These are phyloP conservation scores for Ogataea pini DNA, from an alignment of 805 yeast species.

Conservation along the genomic window DNA sequence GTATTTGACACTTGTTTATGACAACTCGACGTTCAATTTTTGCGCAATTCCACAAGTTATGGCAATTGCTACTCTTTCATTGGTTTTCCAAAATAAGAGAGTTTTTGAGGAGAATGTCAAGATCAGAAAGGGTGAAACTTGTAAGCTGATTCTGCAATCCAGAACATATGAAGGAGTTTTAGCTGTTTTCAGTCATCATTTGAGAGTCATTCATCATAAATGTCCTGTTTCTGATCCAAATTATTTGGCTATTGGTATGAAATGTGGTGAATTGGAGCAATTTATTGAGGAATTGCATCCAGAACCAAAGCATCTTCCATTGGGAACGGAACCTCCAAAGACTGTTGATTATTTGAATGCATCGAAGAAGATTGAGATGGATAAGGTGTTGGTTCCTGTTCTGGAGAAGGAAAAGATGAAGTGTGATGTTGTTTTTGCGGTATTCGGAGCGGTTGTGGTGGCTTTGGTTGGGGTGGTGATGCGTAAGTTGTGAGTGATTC, in stretches of 20 bases:
- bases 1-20: constrained; percentile 74
- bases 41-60: constrained; percentile 98
- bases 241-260: constrained; percentile 78
- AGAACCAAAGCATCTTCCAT: constrained; percentile 50
- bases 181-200: constrained; percentile 71
- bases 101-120: constrained; percentile 76
- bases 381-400: constrained; percentile 24
- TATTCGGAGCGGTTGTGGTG: constrained; percentile 25
- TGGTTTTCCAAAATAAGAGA: constrained; percentile 76
- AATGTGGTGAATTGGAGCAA: constrained; percentile 87
- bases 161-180: constrained; percentile 76
- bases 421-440: constrained; percentile 18
- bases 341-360: constrained; percentile 53
- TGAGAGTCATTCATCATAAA: constrained; percentile 75
- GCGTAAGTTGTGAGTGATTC: no score
- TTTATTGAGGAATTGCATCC: constrained; percentile 80
- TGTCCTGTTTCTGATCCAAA: constrained; percentile 82
- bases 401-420: constrained; percentile 22
- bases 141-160: constrained; percentile 69
- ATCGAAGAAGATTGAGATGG: constrained; percentile 42
- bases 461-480: constrained; percentile 8
- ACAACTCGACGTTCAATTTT: constrained; percentile 82
- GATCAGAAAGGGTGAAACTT: constrained; percentile 87
- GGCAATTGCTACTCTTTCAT: constrained; percentile 94
- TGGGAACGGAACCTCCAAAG: constrained; percentile 46